These are phyloP conservation scores for Russula olivacea DNA, from an alignment of 768 basidiomycete species.

Conservation along the genomic window DNA sequence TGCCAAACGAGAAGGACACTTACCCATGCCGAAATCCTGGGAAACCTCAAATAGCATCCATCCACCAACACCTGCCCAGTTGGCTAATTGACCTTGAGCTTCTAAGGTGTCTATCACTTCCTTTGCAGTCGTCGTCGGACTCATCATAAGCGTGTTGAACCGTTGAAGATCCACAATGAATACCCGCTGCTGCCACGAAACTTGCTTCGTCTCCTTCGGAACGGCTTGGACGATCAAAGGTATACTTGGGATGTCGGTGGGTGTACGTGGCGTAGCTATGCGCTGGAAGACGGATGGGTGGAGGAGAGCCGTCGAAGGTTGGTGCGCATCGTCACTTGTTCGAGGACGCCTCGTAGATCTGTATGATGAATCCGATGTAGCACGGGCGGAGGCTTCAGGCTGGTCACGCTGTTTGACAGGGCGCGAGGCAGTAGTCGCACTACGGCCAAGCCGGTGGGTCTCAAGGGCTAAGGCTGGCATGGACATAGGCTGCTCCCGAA, in stretches of 20 bases:
- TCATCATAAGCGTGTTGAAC: slow-evolving; percentile 69
- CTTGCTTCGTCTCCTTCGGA: slow-evolving; percentile 22
- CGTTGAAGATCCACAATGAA: slow-evolving; percentile 75
- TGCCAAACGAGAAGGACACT: slow-evolving; percentile 27
- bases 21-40: slow-evolving; percentile 91
- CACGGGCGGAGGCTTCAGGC: slow-evolving; percentile 29
- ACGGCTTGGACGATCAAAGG: background rate
- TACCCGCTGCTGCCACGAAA: slow-evolving; percentile 55
- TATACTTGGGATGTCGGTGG: slow-evolving; percentile 27
- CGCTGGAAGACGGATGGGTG: slow-evolving; percentile 25
- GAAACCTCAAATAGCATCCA: slow-evolving; percentile 93
- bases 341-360: slow-evolving; percentile 24
- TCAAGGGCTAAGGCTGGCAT: background rate
- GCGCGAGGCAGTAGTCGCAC: slow-evolving; percentile 29
- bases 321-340: slow-evolving; percentile 28
- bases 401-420: slow-evolving; percentile 29
- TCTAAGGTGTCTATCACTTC: slow-evolving; percentile 67
- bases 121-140: slow-evolving; percentile 57
- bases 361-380: background rate
- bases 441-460: slow-evolving; percentile 11
- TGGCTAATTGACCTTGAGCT: slow-evolving; percentile 57
- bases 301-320: slow-evolving; percentile 25
- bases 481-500: background rate
- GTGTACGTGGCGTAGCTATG: slow-evolving; percentile 38
- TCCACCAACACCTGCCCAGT: slow-evolving; percentile 51